Base-by-base conservation (phyloP, 2,329 filamentous ascomycete genomes). In the Fusarium fujikuroi region DNA sequence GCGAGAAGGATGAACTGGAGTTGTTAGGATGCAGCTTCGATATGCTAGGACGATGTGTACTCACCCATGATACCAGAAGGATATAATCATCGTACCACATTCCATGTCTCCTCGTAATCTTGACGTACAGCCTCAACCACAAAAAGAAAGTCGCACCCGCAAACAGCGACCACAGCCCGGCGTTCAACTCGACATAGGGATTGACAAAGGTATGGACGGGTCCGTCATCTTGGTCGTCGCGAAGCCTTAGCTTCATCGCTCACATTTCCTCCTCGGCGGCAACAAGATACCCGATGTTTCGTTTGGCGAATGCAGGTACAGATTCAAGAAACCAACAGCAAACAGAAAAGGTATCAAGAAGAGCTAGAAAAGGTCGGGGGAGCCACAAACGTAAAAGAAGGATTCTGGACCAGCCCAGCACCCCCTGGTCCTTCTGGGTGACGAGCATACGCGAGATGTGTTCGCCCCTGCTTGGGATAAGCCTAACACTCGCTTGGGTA, bases 51-150 rank as follows among this genome's bases (percentile, higher is more conserved):
- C 6, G 15, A 5, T 49, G 12, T 9, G 14, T 30, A 78, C 81
- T 76, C 61, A 83, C 81, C 81, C 81, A 83, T 10, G 76, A 78
- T 8, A 76, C 69, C n/a, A 81, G 67, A n/a, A 83, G 76, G 60
- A 83, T 79, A 34, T 82, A 80, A 63, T 83, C 81, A 58, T 83
- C 81, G 57, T 82, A 83, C 81, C 81, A 83, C 50, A 83, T 74
- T 6, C 81, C 80, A 65, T 82, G 79, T 9, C 80, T 74, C 36
- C 79, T 76, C 36, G 73, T 79, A n/a, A 81, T 30, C 73, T 83
- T 83, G 52, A 80, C 78, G 75, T 80, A 83, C 19, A 83, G 57
- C 23, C 81, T 73, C 43, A 81, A 50, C 18, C 21, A 75, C 18
- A 83, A 63, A 54, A 83, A 79, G 25, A 78, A 36, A 18, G 76